phyloP scores from a whole-genome alignment of 495 filamentous ascomycete species.

The Pyrenula aspistea region DNA sequence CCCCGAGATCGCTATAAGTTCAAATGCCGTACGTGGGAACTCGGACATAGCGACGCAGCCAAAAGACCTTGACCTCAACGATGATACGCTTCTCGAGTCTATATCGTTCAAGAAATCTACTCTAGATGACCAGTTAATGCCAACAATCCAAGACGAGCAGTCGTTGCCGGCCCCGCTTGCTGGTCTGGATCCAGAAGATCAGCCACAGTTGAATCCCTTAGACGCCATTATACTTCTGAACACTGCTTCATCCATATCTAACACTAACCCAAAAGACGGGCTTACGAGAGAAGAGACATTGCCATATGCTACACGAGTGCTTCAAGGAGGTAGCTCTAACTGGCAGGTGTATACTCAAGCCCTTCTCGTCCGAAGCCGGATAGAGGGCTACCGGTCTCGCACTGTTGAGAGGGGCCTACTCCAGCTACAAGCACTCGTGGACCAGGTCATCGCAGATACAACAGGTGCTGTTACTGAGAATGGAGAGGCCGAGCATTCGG shows the following conservation, averaged over 20 bases:
- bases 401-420: conserved; percentile 82
- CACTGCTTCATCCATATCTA: conserved; percentile 75
- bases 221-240: conserved; percentile 78
- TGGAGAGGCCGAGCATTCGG: conserved; percentile 8
- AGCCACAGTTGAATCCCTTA: conserved; percentile 70
- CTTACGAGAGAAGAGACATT: conserved; percentile 86
- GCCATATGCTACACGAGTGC: conserved; percentile 79
- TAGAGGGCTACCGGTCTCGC: conserved; percentile 74
- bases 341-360: conserved; percentile 98
- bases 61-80: conserved; percentile 62
- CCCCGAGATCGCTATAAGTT: not conserved
- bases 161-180: conserved; percentile 46
- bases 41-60: conserved; percentile 22
- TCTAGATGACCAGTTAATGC: not conserved
- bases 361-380: conserved; percentile 72
- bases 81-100: conserved; percentile 84
- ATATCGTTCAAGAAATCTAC: conserved; percentile 61
- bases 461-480: conserved; percentile 22
- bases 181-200: conserved; percentile 59
- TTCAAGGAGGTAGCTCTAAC: conserved; percentile 81
- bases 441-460: conserved; percentile 90
- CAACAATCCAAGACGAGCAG: conserved; percentile 30
- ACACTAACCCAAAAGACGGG: conserved; percentile 70
- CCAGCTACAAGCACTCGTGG: conserved; percentile 90
- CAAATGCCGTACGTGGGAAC: not conserved